Base-by-base conservation (phyloP, 169 alveolate genomes). In the Plasmodium coatneyi region DNA sequence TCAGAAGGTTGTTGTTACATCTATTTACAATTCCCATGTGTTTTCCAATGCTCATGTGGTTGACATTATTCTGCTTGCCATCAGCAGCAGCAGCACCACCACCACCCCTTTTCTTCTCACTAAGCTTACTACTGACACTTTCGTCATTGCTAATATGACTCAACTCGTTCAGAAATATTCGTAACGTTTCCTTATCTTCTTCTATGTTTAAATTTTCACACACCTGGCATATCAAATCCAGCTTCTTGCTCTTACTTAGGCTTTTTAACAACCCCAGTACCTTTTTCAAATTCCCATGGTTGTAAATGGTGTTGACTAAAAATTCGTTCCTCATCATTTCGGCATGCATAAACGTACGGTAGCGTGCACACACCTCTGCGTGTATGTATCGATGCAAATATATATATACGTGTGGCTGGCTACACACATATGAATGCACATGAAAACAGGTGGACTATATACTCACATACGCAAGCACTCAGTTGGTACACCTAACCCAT, bases 291-390 rank as follows among this genome's bases (percentile, higher is more conserved):
- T 90, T 32, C 19, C 66, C 84, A 81, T 90, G 95, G 43, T 90
- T 90, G 52, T 80, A 90, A 90, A 90, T 70, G 12, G 86, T 81
- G 32, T 90, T 82, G 30, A 80, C 95, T 71, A 90, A 46, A 90
- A 90, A 90, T 30, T 80, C 71, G 82, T 76, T 86, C 54, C 81
- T 46, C 93, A 76, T 78, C 60, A 76, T 76, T 19, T 28, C 10
- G 56, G 66, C 16, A 80, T 52, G 70, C 52, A 19, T 52, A 25
- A 7, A 54, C 25, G 66, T 52, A 52, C 39, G 12, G 19, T 7
- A 16, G 54, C 25, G 66, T 52, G 22, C 66, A 25, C 78, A 52
- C 36, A 3, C 19, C 9, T 36, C 39, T 80, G 3, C 39, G 39
- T 12, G 19, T 54, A 34, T 80, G 22, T 43, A 80, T 2, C 25